Base-by-base conservation (phyloP, 129 eudicot species). In the Flaveria bidentis region DNA sequence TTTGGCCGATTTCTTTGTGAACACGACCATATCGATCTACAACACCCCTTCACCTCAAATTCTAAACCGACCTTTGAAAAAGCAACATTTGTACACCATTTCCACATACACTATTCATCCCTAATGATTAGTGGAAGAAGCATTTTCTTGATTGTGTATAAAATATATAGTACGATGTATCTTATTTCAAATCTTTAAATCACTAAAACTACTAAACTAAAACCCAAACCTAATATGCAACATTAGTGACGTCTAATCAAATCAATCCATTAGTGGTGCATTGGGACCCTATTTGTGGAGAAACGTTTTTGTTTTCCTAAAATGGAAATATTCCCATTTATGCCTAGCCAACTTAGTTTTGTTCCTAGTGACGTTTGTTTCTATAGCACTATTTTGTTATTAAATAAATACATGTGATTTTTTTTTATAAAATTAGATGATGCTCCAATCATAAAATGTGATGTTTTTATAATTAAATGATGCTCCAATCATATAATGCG, bases 61-160 rank as follows among this genome's bases (percentile, higher is more conserved):
- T 23, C 25, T 17, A 75, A 62, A 62, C 18, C 39, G 63, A 65
- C 72, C 79, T 47, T 26, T 75, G 2, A 30, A 62, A 75, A 17
- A 14, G 50, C 9, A 50, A 47, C 63, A 63, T 23, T 10, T 75
- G 61, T 33, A 75, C 33, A 75, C 61, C 72, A 75, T 75, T 46
- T 62, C 13, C 14, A 62, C 71, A 45, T 76, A 67, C 25, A 8
- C 62, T 55, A 7, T 17, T 6, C 41, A 68, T 44, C 20, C 50
- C 53, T 25, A 58, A 58, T 58, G 47, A 4, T 14, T 36, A 49
- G 82, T 79, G 82, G 82, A 79, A 15, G 82, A 79, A 79, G 82
- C 82, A 79, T 79, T 61, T 50, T 50, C 18, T 50, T 46, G 82
- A 51, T 62, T 49, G 14, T 23, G 11, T 57, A 78, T n/a, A 79